Conservation (phyloP, 257 asterid species). For the Nicotiana obtusifolia region DNA sequence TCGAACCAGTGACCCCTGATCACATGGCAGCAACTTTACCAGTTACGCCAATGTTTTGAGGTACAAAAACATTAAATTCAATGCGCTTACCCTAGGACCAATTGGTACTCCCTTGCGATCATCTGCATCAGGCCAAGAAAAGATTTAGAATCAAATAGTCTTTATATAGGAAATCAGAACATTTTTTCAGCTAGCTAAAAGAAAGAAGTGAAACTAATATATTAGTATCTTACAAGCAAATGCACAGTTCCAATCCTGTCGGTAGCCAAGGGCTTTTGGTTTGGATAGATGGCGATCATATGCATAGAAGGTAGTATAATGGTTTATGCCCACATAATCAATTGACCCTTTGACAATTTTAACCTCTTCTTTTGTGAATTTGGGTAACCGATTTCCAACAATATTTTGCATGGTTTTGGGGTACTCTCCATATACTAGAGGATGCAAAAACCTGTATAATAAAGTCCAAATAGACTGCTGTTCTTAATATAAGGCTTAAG, state of each 20-base stretch:
- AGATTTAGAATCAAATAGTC: not conserved
- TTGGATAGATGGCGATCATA: conserved; percentile 39
- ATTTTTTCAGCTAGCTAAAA: not conserved
- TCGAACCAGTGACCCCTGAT: no score
- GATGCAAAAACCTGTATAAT: conserved; percentile 52
- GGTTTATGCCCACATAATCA: conserved; percentile 83
- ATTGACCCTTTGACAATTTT: conserved; percentile 41
- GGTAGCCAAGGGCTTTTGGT: conserved; percentile 48
- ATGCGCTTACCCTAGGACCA: conserved; percentile 64
- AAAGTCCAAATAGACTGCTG: not conserved
- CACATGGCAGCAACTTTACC: no score
- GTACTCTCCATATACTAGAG: conserved; percentile 65
- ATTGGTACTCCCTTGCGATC: conserved; percentile 73
- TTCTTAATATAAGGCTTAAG: conserved; percentile 27
- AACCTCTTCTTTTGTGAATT: conserved; percentile 50
- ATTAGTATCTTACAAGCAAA: conserved; percentile 49
- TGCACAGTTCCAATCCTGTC: conserved; percentile 67
- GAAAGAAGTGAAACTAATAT: not conserved
- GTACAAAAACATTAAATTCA: not conserved
- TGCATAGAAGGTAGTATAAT: conserved; percentile 61
- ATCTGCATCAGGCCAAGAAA: conserved; percentile 26
- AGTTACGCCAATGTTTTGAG: not conserved
- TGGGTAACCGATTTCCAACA: conserved; percentile 44
- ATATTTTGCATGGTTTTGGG: conserved; percentile 63
- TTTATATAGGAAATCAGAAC: not conserved